Conservation (phyloP, 495 filamentous ascomycete species). For the Penicillium cataractarum region DNA sequence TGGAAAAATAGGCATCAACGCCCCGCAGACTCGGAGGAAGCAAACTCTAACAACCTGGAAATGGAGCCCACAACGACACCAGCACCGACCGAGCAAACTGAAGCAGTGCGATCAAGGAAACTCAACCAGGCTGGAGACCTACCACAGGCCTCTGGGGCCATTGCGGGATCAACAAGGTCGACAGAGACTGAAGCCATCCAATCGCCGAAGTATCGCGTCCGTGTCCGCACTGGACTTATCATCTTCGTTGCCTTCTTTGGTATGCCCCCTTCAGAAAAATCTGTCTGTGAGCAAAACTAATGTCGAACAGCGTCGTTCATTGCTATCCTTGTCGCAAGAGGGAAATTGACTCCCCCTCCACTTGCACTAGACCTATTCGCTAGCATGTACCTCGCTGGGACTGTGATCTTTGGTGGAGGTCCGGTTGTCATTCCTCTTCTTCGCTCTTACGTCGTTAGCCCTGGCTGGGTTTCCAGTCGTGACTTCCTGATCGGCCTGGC, state of each 20-base stretch:
- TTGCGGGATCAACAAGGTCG: background rate
- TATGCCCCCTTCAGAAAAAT: conserved; percentile 19
- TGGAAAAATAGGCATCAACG: conserved; percentile 27
- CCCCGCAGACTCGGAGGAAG: conserved; percentile 11
- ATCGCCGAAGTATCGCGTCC: conserved; percentile 27
- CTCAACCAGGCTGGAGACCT: background rate
- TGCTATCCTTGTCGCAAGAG: conserved; percentile 61
- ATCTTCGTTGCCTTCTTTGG: conserved; percentile 60
- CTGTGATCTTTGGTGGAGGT: conserved; percentile 85
- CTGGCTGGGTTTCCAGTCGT: conserved; percentile 76
- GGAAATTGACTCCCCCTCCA: conserved; percentile 45
- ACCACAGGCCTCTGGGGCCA: background rate
- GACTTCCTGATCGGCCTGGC: conserved; percentile 85
- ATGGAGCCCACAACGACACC: conserved; percentile 11
- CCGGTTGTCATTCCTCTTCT: conserved; percentile 84
- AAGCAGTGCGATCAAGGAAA: conserved; percentile 22
- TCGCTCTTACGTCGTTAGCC: conserved; percentile 76
- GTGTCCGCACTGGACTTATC: conserved; percentile 39
- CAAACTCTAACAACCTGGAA: conserved; percentile 7
- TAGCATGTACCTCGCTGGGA: conserved; percentile 86
- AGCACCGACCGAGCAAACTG: conserved; percentile 8
- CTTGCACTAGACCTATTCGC: conserved; percentile 68
- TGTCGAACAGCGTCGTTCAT: conserved; percentile 53
- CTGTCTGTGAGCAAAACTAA: background rate
- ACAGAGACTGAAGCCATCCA: conserved; percentile 6